phyloP scores from a whole-genome alignment of 176 grass and related monocot species.

The maize (Zea mays) region Zm-B73-REFERENCE-NAM-5.0 NC_050097.1:206098501-206099000 shows the following conservation, averaged over 20 bases:
- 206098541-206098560: constrained; percentile 32
- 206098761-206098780: not conserved
- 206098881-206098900: constrained; percentile 83
- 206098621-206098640: not conserved
- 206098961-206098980: constrained; percentile 90
- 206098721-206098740: not conserved
- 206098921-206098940: constrained; percentile 85
- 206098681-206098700: not conserved
- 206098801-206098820: not conserved
- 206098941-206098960: constrained; percentile 78
- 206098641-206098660: not conserved
- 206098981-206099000: constrained; percentile 88
- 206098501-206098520: constrained; percentile 79
- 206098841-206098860: constrained; percentile 36
- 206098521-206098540: constrained; percentile 46
- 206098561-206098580: constrained; percentile 17
- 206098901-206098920: constrained; percentile 77
- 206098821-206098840: constrained; percentile 14
- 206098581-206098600: constrained; percentile 22
- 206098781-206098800: not conserved
- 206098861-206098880: constrained; percentile 86
- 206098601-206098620: constrained; percentile 2
- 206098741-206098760: not conserved
- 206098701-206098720: not conserved
- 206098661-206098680: constrained; percentile 6